phyloP scores from a whole-genome alignment of 495 filamentous ascomycete species.

The Letharia columbiana region DNA sequence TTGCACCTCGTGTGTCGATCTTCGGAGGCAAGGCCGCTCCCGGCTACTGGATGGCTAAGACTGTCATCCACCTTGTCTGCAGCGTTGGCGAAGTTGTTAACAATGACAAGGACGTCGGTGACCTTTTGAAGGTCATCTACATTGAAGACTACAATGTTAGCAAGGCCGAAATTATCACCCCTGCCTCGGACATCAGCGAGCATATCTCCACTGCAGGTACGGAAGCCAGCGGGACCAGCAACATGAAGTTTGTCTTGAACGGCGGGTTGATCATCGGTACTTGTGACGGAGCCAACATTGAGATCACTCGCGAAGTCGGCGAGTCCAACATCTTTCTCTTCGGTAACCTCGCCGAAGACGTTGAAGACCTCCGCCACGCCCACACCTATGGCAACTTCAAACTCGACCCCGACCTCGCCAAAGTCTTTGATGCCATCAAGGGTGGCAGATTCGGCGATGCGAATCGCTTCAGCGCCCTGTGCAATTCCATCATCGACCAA shows the following conservation, averaged over 20 bases:
- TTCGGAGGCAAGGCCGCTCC: conserved; percentile 97
- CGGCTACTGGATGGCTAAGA: conserved; percentile 99
- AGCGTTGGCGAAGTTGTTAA: conserved; percentile 87
- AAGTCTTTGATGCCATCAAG: conserved; percentile 79
- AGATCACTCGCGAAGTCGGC: conserved; percentile 95
- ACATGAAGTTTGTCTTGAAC: conserved; percentile 99
- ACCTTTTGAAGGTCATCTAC: conserved; percentile 94
- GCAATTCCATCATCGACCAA: conserved; percentile 77
- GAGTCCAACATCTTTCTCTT: conserved; percentile 98
- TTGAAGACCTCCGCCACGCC: conserved; percentile 87
- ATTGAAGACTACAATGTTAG: conserved; percentile 98
- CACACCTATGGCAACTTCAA: conserved; percentile 75
- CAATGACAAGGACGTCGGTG: conserved; percentile 81
- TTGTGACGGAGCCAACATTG: conserved; percentile 95
- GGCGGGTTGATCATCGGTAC: conserved; percentile 96
- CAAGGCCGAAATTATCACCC: conserved; percentile 94
- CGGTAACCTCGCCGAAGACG: conserved; percentile 90
- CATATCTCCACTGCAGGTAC: conserved; percentile 98
- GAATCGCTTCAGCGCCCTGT: conserved; percentile 65
- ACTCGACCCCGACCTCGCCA: conserved; percentile 63
- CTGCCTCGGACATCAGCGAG: conserved; percentile 93
- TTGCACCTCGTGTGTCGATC: conserved; percentile 86
- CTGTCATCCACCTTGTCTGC: conserved; percentile 94
- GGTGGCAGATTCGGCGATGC: conserved; percentile 68
- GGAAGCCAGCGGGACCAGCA: conserved; percentile 61